These are phyloP conservation scores for Diaporthe ilicicola DNA, from an alignment of 2,329 filamentous ascomycete species.

Conservation along the genomic window DNA sequence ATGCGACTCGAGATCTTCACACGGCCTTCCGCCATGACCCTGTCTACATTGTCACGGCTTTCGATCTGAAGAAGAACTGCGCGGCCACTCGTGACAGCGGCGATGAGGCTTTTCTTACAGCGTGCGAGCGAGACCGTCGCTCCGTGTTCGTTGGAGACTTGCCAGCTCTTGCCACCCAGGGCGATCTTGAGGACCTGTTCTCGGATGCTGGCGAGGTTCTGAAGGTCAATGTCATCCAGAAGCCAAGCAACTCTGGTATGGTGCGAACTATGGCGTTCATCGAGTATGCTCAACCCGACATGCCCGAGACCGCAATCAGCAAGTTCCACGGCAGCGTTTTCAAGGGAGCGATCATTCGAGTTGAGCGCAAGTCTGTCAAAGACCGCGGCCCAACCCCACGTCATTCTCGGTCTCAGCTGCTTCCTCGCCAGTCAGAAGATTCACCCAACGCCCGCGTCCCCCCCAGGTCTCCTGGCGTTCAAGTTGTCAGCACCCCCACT, in stretches of 20 bases:
- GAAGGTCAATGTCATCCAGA: constrained; percentile 41
- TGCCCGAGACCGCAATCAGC: constrained; percentile 33
- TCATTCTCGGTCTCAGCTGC: constrained; percentile 23
- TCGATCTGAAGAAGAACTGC: constrained; percentile 44
- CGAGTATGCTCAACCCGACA: constrained; percentile 35
- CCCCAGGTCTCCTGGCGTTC: neutral
- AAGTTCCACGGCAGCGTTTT: constrained; percentile 24
- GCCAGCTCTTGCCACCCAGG: constrained; percentile 38
- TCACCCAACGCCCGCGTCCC: constrained; percentile 14
- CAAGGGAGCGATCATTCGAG: constrained; percentile 27
- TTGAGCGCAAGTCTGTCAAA: constrained; percentile 34
- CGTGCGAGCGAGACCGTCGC: constrained; percentile 45
- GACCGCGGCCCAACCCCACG: constrained; percentile 25
- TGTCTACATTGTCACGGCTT: constrained; percentile 42
- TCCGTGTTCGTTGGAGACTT: constrained; percentile 47
- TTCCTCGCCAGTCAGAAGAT: constrained; percentile 13
- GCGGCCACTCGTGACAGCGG: constrained; percentile 36
- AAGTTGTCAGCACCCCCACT: constrained; percentile 22
- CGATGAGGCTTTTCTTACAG: constrained; percentile 42
- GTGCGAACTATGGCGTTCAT: constrained; percentile 43
- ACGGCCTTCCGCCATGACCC: constrained; percentile 46
- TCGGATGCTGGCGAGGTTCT: constrained; percentile 40
- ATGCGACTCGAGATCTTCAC: constrained; percentile 58
- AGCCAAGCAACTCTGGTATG: constrained; percentile 33
- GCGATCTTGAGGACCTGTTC: constrained; percentile 38